Evolutionary conservation across 2,329 filamentous ascomycete genomes (phyloP), one percentile per base, ranked within the genome.

Genomic region (Truncatella angustata): DNA sequence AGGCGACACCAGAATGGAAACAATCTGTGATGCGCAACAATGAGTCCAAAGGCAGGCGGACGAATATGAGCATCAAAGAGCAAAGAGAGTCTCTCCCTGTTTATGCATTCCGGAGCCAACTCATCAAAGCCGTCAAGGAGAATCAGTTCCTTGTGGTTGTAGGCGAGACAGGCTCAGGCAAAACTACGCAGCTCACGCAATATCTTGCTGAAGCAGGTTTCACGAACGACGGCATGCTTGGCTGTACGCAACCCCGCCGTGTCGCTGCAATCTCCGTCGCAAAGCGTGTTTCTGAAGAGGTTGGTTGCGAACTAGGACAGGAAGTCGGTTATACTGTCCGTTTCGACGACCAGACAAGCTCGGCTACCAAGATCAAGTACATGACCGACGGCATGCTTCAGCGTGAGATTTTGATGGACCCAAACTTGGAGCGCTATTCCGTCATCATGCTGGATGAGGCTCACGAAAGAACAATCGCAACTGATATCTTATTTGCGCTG

Each of bases 301-400:
- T 97, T 54, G 93, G 94, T 14, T 97, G 93, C 62, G 81, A 87
- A 57, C 80, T 97, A 11, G 94, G 94, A 30, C 85, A 92, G 51
- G 92, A 97, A 67, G 93, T 99, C 56, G 94, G 94, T 50, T 99
- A 99, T 68, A 96, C 90, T 6, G 96, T 99, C 66, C 90, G 94
- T 67, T 99, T 99, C 66, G 94, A 99, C 66, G 94, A 99, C 72
- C 89, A 87, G 67, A 97, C 93, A 0, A 90, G 87, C 58, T 85
- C 90, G 2, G 81, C 86, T 16, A 99, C 94, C 1, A 90, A 87
- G 65, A 96, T 99, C 76, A 99, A 99, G 75, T 99, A 99, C 74
- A 97, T 99, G 93, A 99, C 94, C 14, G 94, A 99, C 64, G 94
- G 94, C 70, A 97, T 97, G 90, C 82, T 99, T 67, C 86, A 97